Conservation (phyloP, 2,329 filamentous ascomycete species). For the Epichloe scottii region DNA sequence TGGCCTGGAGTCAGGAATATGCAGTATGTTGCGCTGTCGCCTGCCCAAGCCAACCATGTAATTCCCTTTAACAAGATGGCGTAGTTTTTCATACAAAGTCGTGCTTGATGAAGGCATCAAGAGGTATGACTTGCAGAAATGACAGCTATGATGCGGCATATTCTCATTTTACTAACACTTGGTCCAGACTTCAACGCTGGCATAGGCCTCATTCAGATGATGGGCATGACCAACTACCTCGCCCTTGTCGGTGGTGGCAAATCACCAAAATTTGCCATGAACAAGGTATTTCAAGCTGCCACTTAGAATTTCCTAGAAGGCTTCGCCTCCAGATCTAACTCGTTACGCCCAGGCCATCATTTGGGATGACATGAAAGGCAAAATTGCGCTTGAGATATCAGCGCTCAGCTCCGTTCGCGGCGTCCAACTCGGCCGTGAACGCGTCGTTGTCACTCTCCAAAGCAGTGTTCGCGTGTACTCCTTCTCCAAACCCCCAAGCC, state of each 20-base stretch:
- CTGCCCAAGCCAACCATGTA: not conserved
- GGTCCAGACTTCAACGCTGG: conserved; percentile 63
- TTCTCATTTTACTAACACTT: not conserved
- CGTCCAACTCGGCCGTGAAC: conserved; percentile 61
- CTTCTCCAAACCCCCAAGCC: conserved; percentile 59
- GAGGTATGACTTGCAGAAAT: conserved; percentile 21
- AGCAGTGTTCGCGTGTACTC: conserved; percentile 74
- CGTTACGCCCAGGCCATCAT: conserved; percentile 51
- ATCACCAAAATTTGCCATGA: conserved; percentile 73
- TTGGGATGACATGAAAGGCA: conserved; percentile 78
- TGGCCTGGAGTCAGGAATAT: conserved; percentile 75
- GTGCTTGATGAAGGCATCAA: conserved; percentile 51
- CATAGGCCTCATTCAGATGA: conserved; percentile 73
- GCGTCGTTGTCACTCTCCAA: conserved; percentile 68
- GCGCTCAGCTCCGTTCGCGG: conserved; percentile 71
- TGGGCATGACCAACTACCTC: conserved; percentile 75
- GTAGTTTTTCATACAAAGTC: conserved; percentile 62
- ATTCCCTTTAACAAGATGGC: not conserved
- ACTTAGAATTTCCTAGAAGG: not conserved
- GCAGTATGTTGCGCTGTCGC: conserved; percentile 43
- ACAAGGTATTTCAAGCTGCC: conserved; percentile 46
- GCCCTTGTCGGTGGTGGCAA: conserved; percentile 82
- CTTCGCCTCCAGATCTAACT: not conserved
- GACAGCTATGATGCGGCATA: not conserved
- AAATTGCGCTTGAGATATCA: conserved; percentile 62